Evolutionary conservation across 306 rosid genomes (phyloP), one percentile per base, ranked within the genome.

Genomic region (Castanea sativa): DNA sequence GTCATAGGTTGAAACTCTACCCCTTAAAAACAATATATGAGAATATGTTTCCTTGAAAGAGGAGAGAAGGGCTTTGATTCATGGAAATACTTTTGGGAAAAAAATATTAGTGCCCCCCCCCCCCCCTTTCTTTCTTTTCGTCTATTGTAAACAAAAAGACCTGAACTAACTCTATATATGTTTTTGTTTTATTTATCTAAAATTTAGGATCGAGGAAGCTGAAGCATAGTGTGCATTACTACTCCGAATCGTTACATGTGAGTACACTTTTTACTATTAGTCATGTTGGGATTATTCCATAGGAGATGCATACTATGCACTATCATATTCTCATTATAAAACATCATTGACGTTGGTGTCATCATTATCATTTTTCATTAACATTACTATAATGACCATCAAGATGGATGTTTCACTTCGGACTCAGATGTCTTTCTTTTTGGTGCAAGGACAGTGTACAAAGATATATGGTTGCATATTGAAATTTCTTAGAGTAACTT

Each of bases 161-260:
- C 33, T 64, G 70, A 45, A 64, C 70, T 30, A 64, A 64, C n/a
- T 29, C 16, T n/a, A n/a, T n/a, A n/a, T n/a, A n/a, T n/a, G n/a
- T n/a, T n/a, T n/a, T n/a, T n/a, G n/a, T n/a, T n/a, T n/a, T n/a
- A n/a, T n/a, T n/a, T n/a, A n/a, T 74, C 81, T 79, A 25, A 82
- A 81, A 77, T 81, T 55, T 84, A 93, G 97, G 88, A 82, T 91
- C 55, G 94, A 93, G 86, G 96, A 93, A 88, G 97, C 92, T 75
- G 97, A 93, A 88, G 94, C 97, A 43, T 94, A 93, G 57, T 93
- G 97, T 85, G 97, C 97, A 60, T 89, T 93, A 78, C n/a, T n/a
- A 93, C 85, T 85, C 65, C 27, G 96, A 92, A 73, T 75, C 72
- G 45, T 85, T 88, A 76, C 91, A 94, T 72, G 97, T 93, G 80